Evolutionary conservation across 2,329 filamentous ascomycete species (phyloP), one percentile per base, ranked within the genome.

Genomic region (Colletotrichum sp.): DNA sequence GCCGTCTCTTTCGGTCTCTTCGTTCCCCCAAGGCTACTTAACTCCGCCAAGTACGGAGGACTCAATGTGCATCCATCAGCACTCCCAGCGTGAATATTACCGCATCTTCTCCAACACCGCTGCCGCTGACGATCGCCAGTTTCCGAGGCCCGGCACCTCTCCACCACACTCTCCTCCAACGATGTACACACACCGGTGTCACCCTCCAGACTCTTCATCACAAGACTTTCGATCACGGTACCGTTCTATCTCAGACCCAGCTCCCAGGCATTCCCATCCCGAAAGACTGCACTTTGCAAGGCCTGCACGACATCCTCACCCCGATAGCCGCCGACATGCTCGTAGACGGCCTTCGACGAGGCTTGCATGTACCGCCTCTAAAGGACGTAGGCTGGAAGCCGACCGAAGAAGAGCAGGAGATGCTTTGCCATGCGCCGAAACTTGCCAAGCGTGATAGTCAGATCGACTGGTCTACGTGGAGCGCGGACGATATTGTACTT

Each of bases 1-100:
- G 96, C 96, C 64, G 97, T 99, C 6, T 99, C 97, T 0, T 99
- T 99, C 85, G 97, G 97, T 5, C 90, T 98, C 9, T 94, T 98
- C 77, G 93, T 99, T 1, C 97, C 97, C 1, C 89, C 90, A 1
- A 90, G 95, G 6, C 92, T 99, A 18, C 87, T 99, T 26, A 86
- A 87, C 26, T 86, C 86, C 2, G 91, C 94, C 28, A 91, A 90
- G 79, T 98, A 98, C 85, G 96, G 96, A 59, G 97, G 97, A 0
- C 86, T 99, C 5, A 99, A 99, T 84, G 90, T 99, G 3, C 97
- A 99, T 81, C 97, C 97, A 2, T 99, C 96, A 1, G 86, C 98
- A 32, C 90, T 99, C 16, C 96, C 96, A 6, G 94, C 97, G 93
- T 95, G 87, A 79, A 88, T 82, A 8, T 7, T 32, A 59, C 30